These are phyloP conservation scores for Wickerhamomyces sp. DNA, from an alignment of 1,139 yeast genomes.

Conservation along the genomic window DNA sequence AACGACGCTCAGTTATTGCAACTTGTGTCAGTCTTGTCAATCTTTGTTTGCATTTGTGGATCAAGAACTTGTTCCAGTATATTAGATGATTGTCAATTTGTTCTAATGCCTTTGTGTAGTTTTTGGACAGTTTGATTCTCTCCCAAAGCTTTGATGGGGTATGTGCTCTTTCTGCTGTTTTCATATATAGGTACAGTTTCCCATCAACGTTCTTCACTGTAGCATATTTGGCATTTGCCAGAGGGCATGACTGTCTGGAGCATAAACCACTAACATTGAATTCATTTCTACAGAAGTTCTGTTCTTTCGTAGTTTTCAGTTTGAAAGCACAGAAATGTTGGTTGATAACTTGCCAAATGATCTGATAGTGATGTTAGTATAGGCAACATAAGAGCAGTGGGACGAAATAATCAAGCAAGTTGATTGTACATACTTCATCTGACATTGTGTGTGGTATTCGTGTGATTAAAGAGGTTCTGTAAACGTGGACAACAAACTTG, in stretches of 20 bases:
- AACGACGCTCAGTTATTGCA: slow-evolving; percentile 91
- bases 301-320: slow-evolving; percentile 73
- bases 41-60: slow-evolving; percentile 94
- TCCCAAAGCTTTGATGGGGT: slow-evolving; percentile 95
- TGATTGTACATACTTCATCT: slow-evolving; percentile 33
- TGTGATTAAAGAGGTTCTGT: too few species aligned
- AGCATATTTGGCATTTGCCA: slow-evolving; percentile 94
- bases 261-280: slow-evolving; percentile 90
- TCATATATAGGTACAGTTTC: slow-evolving; percentile 84
- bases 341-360: slow-evolving; percentile 89
- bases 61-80: slow-evolving; percentile 89
- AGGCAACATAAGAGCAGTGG: too few species aligned
- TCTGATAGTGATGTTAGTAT: slow-evolving; percentile 28
- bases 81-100: slow-evolving; percentile 84
- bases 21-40: slow-evolving; percentile 92
- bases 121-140: slow-evolving; percentile 81
- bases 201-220: slow-evolving; percentile 91
- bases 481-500: too few species aligned
- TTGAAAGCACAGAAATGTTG: slow-evolving; percentile 89
- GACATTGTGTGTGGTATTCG: slow-evolving; percentile 27
- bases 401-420: too few species aligned
- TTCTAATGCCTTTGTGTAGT: slow-evolving; percentile 78
- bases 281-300: slow-evolving; percentile 82
- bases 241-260: slow-evolving; percentile 88
- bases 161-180: slow-evolving; percentile 96